Evolutionary conservation across 176 grass and related monocot genomes (phyloP), one percentile per base, ranked within the genome.

Genomic region (Canna indica): DNA sequence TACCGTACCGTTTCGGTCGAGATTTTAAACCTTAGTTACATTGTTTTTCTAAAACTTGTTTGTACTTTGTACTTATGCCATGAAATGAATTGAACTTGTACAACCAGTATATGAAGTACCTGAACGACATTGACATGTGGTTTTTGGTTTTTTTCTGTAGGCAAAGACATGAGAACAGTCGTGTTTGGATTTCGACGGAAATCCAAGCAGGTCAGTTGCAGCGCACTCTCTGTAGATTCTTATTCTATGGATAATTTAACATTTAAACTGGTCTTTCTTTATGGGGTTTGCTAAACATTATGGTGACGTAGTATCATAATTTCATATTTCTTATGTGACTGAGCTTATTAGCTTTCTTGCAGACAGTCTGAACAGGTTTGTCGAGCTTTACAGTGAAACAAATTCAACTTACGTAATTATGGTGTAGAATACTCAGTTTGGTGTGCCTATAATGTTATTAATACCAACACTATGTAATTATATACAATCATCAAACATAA

Each of bases 101-200:
- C 39, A 18, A 31, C 16, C 6, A 59, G 15, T 30, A 25, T 24
- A 20, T 66, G 31, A 66, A 66, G 27, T 60, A 60, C 26, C 26
- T 2, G 26, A 60, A 60, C 31, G 12, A 30, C 27, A 25, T 32
- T 70, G 66, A 38, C 39, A 59, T 76, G 3, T 47, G 60, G 13
- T 69, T 54, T 75, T 63, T 47, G 29, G 7, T 76, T 69, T 69
- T 39, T 60, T 64, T 76, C 61, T 71, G 62, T 73, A 97, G 94
- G 94, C 75, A 97, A 97, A 87, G 94, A 97, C 73, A 92, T 93
- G 94, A 86, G 94, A 79, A 75, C 84, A 52, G 80, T 90, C 54
- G 77, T 91, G 53, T 93, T 92, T 1, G 80, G 76, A 73, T 97
- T 97, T 85, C 77, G 65, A 28, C 94, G 84, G 72, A 97, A 75